Evolutionary conservation across 192 early-diverging fungal species (phyloP).

Genomic region (Coemansia asiatica): DNA sequence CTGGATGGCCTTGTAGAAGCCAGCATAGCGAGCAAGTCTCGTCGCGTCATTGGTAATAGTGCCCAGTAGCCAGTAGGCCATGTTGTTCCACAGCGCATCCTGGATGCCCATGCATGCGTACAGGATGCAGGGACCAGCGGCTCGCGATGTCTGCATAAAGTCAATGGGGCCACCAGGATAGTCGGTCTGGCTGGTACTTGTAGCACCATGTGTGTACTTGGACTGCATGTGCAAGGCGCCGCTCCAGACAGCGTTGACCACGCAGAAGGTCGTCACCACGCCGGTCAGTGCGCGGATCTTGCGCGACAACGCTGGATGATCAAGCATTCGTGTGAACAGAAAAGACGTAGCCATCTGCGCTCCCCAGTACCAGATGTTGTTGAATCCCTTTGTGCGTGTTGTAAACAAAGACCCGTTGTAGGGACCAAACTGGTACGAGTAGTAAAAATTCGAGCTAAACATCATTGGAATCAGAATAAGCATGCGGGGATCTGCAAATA

Average conservation of each 20-base stretch:
- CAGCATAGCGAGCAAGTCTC: constrained; percentile 63
- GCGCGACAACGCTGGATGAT: constrained; percentile 56
- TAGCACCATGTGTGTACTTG: constrained; percentile 41
- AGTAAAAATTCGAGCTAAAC: constrained; percentile 56
- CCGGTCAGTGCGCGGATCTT: constrained; percentile 60
- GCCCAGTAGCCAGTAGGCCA: constrained; percentile 78
- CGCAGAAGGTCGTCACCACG: constrained; percentile 35
- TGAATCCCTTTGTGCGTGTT: constrained; percentile 64
- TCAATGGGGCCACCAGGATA: constrained; percentile 46
- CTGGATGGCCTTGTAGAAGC: constrained; percentile 84
- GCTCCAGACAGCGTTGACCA: constrained; percentile 58
- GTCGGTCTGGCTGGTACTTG: not conserved
- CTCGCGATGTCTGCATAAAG: constrained; percentile 41
- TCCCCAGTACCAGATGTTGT: constrained; percentile 71
- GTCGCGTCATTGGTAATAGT: constrained; percentile 73
- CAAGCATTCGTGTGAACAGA: constrained; percentile 62
- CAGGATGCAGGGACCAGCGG: constrained; percentile 60
- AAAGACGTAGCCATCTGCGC: constrained; percentile 68
- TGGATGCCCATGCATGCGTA: constrained; percentile 70
- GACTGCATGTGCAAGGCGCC: constrained; percentile 61
- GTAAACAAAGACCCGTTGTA: constrained; percentile 68
- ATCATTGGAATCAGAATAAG: constrained; percentile 64
- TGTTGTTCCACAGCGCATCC: constrained; percentile 75
- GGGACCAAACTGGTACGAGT: constrained; percentile 68
- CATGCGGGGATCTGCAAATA: constrained; percentile 68